phyloP scores from a whole-genome alignment of 1,284 basidiomycete genomes.

The Gomphus bonarii region DNA sequence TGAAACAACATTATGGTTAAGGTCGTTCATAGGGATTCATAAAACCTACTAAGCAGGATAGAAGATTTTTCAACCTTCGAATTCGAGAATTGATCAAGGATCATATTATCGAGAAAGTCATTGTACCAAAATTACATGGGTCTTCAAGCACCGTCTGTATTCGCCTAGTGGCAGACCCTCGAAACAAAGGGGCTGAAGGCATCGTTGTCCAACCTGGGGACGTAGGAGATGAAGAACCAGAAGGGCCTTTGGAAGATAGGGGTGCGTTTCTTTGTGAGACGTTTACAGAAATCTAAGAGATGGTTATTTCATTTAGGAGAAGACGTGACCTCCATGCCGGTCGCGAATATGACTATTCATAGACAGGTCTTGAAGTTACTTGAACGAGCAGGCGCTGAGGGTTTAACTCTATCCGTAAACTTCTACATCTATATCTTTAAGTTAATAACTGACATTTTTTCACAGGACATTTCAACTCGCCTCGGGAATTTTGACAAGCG shows the following conservation, averaged over 20 bases:
- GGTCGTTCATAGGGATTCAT: conserved; percentile 51
- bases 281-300: neutral
- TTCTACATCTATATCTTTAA: neutral
- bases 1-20: neutral
- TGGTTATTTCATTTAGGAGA: neutral
- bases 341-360: conserved; percentile 52
- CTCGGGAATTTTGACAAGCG: conserved; percentile 67
- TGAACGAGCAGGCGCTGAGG: conserved; percentile 50
- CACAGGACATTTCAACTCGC: conserved; percentile 53
- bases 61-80: conserved; percentile 66
- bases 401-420: conserved; percentile 61
- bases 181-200: neutral
- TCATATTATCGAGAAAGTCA: conserved; percentile 61
- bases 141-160: conserved; percentile 13
- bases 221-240: conserved; percentile 26
- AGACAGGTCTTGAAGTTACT: conserved; percentile 65
- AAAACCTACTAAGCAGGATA: conserved; percentile 60
- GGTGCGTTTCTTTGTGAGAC: neutral
- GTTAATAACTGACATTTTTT: neutral
- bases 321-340: neutral
- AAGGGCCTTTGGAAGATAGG: neutral
- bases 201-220: conserved; percentile 11
- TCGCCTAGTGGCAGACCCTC: conserved; percentile 10
- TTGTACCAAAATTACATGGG: conserved; percentile 18
- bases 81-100: conserved; percentile 60